A percentile compares a stretch with the other conserved stretches of the same genome.
phyloP scores from a whole-genome alignment of 2,329 filamentous ascomycete species.

The Dothistroma pini region DNA sequence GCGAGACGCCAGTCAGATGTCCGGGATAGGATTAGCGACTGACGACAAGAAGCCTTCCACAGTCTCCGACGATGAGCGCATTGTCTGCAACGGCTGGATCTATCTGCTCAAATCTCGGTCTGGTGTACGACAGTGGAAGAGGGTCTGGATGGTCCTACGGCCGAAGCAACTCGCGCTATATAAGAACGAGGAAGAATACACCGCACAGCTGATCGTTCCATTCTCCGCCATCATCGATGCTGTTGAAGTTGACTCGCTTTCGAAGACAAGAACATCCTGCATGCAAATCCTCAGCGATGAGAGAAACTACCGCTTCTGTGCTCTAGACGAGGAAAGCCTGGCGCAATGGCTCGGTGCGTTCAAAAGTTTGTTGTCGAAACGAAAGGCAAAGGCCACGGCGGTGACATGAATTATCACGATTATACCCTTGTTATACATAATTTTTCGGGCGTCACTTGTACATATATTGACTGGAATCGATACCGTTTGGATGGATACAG shows the following conservation, averaged over 20 bases:
- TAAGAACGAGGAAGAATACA: constrained; percentile 88
- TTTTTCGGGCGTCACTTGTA: not conserved
- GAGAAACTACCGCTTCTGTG: constrained; percentile 54
- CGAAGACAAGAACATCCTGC: constrained; percentile 78
- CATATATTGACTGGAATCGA: not conserved
- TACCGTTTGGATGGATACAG: not conserved
- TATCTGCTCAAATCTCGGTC: constrained; percentile 78
- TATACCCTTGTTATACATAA: not conserved
- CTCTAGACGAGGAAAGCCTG: constrained; percentile 74
- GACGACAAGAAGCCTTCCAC: constrained; percentile 11
- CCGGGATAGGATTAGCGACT: constrained; percentile 48
- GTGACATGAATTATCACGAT: not conserved
- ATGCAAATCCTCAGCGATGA: constrained; percentile 93
- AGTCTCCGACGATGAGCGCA: constrained; percentile 66
- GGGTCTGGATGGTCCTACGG: constrained; percentile 86
- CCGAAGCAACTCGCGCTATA: constrained; percentile 83
- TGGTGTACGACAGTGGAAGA: constrained; percentile 90
- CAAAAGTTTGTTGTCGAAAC: constrained; percentile 69
- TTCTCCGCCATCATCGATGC: constrained; percentile 79
- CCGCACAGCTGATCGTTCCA: constrained; percentile 75
- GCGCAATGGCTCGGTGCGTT: constrained; percentile 84
- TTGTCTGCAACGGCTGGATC: constrained; percentile 92
- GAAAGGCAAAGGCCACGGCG: constrained; percentile 20
- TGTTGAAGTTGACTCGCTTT: constrained; percentile 86
- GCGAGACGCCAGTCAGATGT: constrained; percentile 62